Evolutionary conservation across 1,139 yeast genomes (phyloP).

Genomic region (Taphrina betulina): DNA sequence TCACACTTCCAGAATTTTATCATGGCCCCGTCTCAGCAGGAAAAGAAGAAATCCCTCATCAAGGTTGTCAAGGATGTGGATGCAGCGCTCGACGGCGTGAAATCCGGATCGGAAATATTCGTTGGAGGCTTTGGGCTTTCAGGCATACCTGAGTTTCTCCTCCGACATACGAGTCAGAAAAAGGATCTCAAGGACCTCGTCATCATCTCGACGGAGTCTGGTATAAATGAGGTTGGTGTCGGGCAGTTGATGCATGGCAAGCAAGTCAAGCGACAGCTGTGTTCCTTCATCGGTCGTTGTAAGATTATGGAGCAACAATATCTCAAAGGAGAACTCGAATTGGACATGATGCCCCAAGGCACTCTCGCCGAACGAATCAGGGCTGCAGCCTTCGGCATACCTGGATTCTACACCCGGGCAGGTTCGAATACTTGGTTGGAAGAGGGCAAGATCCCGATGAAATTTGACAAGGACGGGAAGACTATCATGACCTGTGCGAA

Average conservation of each 20-base stretch:
- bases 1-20: too few relatives aligned
- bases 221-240: slow-evolving; percentile 17
- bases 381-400: slow-evolving; percentile 14
- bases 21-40: too few relatives aligned
- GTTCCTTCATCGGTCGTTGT: slow-evolving; percentile 19
- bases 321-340: slow-evolving; percentile 7
- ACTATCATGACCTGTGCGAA: slow-evolving; percentile 19
- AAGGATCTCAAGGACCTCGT: slow-evolving; percentile 10
- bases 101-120: slow-evolving; percentile 12
- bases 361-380: slow-evolving; percentile 7
- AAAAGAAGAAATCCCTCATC: slow-evolving; percentile 11
- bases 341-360: slow-evolving; percentile 16
- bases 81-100: slow-evolving; percentile 7
- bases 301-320: slow-evolving; percentile 20
- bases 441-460: slow-evolving; percentile 10
- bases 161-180: slow-evolving; percentile 7
- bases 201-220: slow-evolving; percentile 20
- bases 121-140: slow-evolving; percentile 14
- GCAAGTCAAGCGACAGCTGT: slow-evolving; percentile 15
- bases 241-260: slow-evolving; percentile 12
- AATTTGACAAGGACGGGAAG: slow-evolving; percentile 18
- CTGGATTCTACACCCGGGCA: slow-evolving; percentile 12
- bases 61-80: slow-evolving; percentile 11
- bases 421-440: slow-evolving; percentile 16
- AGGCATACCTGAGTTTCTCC: slow-evolving; percentile 7